A percentile compares a stretch with the other conserved stretches of the same genome.
Evolutionary conservation across 1,284 basidiomycete species (phyloP).

Genomic region (Rhodofomes roseus): DNA sequence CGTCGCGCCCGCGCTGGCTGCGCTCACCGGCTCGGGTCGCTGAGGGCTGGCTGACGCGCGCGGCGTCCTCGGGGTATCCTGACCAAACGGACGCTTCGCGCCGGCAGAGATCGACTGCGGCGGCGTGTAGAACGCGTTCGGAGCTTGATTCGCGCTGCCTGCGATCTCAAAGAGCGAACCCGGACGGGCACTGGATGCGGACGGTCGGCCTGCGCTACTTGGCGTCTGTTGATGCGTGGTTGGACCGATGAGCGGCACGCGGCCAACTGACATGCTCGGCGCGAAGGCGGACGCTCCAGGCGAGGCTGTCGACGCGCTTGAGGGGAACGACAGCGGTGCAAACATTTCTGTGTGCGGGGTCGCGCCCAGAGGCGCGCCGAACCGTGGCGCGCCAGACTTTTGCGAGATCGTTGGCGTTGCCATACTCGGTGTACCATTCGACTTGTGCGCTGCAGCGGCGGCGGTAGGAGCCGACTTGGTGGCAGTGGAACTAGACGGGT

Average conservation of each 20-base stretch:
- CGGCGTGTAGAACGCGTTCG: slow-evolving; percentile 62
- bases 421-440: neutral
- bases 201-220: neutral
- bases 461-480: neutral
- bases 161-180: slow-evolving; percentile 42
- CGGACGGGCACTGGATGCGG: slow-evolving; percentile 1
- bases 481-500: slow-evolving; percentile 1
- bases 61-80: slow-evolving; percentile 11
- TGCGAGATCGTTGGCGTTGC: slow-evolving; percentile 18
- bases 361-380: slow-evolving; percentile 20
- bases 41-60: neutral
- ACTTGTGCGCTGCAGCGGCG: neutral
- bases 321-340: slow-evolving; percentile 11
- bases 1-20: slow-evolving; percentile 8
- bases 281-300: neutral
- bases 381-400: slow-evolving; percentile 27
- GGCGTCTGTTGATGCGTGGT: neutral
- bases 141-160: slow-evolving; percentile 43
- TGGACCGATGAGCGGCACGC: neutral
- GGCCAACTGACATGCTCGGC: neutral
- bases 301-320: neutral
- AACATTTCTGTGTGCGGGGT: slow-evolving; percentile 13
- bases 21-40: neutral
- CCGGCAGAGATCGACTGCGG: slow-evolving; percentile 25
- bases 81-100: slow-evolving; percentile 13